Percentiles rank a stretch among this genome's conserved stretches.
Conservation (phyloP, 345 rosid species). For the Eutrema heterophyllum region DNA sequence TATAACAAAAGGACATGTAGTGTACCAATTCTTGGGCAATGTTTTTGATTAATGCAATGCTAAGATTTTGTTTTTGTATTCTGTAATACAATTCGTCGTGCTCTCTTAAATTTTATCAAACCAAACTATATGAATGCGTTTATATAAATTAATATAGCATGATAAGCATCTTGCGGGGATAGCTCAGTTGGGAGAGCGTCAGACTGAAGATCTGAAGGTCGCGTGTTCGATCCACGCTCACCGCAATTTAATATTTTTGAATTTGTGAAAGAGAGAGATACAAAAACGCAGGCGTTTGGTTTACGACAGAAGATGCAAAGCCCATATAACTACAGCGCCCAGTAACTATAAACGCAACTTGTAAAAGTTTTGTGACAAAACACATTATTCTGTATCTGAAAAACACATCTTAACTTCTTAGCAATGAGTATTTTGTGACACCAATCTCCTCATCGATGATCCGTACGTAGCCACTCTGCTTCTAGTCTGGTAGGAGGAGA, state of each 20-base stretch:
- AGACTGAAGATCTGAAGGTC: conserved; percentile 99
- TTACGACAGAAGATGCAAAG: background rate
- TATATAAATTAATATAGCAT: background rate
- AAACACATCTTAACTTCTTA: background rate
- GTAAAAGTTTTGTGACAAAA: too few species aligned
- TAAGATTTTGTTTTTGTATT: background rate
- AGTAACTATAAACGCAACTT: background rate
- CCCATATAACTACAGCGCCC: background rate
- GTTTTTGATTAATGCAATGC: background rate
- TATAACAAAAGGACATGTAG: background rate
- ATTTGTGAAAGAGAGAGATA: background rate
- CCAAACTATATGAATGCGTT: too few species aligned
- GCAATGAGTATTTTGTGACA: background rate
- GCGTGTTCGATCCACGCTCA: conserved; percentile 97
- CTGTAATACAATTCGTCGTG: background rate
- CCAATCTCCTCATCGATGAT: too few species aligned
- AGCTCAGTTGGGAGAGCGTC: conserved; percentile 92
- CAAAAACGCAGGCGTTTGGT: background rate
- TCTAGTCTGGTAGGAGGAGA: background rate
- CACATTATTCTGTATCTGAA: background rate
- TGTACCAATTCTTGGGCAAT: background rate
- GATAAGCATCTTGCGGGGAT: conserved; percentile 30
- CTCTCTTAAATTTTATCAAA: background rate
- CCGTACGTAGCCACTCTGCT: background rate
- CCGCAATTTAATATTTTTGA: conserved; percentile 37